These are phyloP conservation scores for Gnetum montanum DNA, from an alignment of 75 land plant species.

Conservation along the genomic window DNA sequence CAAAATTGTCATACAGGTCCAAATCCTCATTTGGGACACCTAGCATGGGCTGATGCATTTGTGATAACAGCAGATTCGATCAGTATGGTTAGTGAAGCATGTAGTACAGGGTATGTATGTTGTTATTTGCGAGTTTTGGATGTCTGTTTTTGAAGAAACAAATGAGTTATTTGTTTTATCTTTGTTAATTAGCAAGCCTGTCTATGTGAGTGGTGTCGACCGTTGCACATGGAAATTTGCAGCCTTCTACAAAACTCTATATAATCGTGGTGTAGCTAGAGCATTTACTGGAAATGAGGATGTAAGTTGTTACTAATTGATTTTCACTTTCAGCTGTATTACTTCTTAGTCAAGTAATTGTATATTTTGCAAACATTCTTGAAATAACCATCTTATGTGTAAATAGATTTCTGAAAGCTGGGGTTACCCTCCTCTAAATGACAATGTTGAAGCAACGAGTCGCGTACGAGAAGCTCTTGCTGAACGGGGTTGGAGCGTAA, in stretches of 20 bases:
- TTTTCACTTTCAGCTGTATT: background rate
- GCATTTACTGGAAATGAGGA: conserved; percentile 81
- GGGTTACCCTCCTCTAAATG: conserved; percentile 98
- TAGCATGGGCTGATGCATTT: conserved; percentile 98
- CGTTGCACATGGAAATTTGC: conserved; percentile 83
- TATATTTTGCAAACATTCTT: too few relatives aligned
- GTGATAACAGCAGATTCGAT: conserved; percentile 96
- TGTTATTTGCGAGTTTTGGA: too few relatives aligned
- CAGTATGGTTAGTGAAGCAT: conserved; percentile 94
- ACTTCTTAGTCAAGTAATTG: background rate
- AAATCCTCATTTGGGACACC: conserved; percentile 94
- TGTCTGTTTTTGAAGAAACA: too few relatives aligned
- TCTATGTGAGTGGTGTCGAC: conserved; percentile 91
- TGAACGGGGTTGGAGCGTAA: conserved; percentile 74
- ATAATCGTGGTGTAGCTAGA: conserved; percentile 67
- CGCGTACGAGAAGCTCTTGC: conserved; percentile 71
- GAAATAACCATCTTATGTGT: too few relatives aligned
- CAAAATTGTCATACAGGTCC: conserved; percentile 70
- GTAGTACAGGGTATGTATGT: conserved; percentile 97
- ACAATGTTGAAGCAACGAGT: conserved; percentile 63
- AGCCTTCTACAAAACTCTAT: conserved; percentile 68
- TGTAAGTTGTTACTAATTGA: conserved; percentile 40
- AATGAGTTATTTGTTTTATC: too few relatives aligned
- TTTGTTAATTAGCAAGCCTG: conserved; percentile 69
- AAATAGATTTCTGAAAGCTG: conserved; percentile 89